Percentiles rank a stretch among this genome's conserved stretches.
phyloP scores from a whole-genome alignment of 31 red algal species.

The Bonnemaisonia californica region DNA sequence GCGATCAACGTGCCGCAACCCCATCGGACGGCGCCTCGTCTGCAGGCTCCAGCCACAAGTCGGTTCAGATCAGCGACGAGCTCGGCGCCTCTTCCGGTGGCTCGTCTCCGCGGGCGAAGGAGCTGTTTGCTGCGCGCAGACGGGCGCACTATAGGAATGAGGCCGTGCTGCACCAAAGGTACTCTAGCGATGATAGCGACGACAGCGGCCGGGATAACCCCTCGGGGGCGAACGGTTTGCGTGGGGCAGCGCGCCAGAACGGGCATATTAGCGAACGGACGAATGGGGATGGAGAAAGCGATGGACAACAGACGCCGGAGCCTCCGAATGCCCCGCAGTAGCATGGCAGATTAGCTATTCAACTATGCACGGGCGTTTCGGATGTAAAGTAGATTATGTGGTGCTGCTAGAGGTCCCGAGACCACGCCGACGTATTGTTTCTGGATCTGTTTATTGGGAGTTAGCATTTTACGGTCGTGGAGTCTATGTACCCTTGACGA shows the following conservation, averaged over 20 bases:
- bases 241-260: neutral
- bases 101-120: constrained; percentile 34
- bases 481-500: neutral
- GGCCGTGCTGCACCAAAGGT: constrained; percentile 5
- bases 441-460: neutral
- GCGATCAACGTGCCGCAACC: constrained; percentile 1
- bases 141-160: constrained; percentile 60
- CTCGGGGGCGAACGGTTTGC: neutral
- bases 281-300: neutral
- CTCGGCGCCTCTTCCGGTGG: constrained; percentile 14
- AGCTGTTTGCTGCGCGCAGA: constrained; percentile 48
- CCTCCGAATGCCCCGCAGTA: neutral
- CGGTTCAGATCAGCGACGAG: constrained; percentile 39
- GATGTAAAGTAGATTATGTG: too few species aligned
- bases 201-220: constrained; percentile 10
- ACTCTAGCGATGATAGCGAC: neutral
- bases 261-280: neutral
- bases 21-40: constrained; percentile 43
- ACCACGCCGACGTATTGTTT: neutral
- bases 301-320: neutral
- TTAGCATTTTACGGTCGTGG: neutral
- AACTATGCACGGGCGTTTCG: neutral
- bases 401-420: too few species aligned
- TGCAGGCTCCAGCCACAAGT: constrained; percentile 33
- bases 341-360: neutral